phyloP scores from a whole-genome alignment of 208 protist genomes.

The Wallacemonas sp. region DNA sequence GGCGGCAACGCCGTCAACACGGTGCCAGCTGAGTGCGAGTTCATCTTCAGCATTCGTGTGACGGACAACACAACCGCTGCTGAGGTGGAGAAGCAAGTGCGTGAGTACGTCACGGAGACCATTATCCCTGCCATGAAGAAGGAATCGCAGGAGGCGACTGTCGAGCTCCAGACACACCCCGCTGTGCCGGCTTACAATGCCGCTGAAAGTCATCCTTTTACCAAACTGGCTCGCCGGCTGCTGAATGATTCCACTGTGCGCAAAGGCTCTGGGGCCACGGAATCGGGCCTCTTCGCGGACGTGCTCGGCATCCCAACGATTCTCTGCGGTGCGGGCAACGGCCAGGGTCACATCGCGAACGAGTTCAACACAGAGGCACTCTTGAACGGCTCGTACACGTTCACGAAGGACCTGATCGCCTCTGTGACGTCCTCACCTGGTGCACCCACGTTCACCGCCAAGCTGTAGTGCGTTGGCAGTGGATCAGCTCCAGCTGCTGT shows the following conservation, averaged over 20 bases:
- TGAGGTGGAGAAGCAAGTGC: constrained; percentile 28
- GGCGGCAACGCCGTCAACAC: constrained; percentile 47
- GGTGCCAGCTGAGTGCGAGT: constrained; percentile 45
- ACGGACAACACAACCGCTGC: background rate
- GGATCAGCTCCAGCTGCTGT: background rate
- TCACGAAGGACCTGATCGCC: constrained; percentile 35
- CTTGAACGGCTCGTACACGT: constrained; percentile 30
- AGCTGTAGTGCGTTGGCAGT: background rate
- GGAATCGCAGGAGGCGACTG: constrained; percentile 37
- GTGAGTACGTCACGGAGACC: constrained; percentile 27
- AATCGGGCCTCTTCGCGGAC: constrained; percentile 53
- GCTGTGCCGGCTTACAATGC: constrained; percentile 29
- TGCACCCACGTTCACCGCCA: background rate
- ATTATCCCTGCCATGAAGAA: constrained; percentile 35
- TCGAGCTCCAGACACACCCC: constrained; percentile 7
- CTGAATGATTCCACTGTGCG: constrained; percentile 12
- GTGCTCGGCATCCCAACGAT: constrained; percentile 41
- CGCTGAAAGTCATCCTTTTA: constrained; percentile 35
- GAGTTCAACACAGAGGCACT: constrained; percentile 46
- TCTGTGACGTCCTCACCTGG: background rate
- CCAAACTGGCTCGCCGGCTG: constrained; percentile 23
- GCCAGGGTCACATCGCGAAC: constrained; percentile 47
- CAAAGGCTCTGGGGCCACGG: constrained; percentile 36
- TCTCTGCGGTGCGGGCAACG: constrained; percentile 45
- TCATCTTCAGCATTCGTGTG: background rate